These are phyloP conservation scores for Solanum dulcamara DNA, from an alignment of 257 asterid species.

Conservation along the genomic window DNA sequence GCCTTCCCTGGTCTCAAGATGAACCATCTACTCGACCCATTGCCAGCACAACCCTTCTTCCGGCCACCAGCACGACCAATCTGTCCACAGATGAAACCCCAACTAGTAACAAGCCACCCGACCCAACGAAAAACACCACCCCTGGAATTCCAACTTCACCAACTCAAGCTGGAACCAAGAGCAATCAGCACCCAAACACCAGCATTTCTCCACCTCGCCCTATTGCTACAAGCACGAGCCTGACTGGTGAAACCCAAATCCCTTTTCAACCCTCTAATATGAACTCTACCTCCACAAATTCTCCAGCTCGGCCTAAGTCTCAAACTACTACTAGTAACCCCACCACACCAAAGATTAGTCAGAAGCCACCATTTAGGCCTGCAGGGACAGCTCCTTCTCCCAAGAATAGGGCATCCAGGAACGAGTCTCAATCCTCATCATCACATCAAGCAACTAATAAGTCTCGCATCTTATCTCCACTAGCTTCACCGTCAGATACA, in stretches of 20 bases:
- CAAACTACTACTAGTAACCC: neutral
- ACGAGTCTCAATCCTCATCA: neutral
- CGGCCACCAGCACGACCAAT: neutral
- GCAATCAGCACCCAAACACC: neutral
- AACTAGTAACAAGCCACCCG: neutral
- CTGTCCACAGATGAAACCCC: neutral
- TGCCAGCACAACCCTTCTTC: neutral
- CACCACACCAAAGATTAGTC: neutral
- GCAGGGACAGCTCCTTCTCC: conserved; percentile 10
- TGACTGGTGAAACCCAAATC: neutral
- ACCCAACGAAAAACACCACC: neutral
- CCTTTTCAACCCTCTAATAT: neutral
- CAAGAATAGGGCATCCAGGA: conserved; percentile 13
- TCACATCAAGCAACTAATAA: neutral
- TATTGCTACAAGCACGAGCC: neutral
- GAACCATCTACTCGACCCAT: neutral
- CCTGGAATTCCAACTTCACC: neutral
- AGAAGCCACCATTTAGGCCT: conserved; percentile 15
- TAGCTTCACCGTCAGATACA: neutral
- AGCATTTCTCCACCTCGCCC: neutral
- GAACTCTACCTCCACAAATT: neutral
- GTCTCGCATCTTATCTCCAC: neutral
- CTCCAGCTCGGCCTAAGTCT: neutral
- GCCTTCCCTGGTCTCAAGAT: conserved; percentile 27
- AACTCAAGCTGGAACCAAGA: neutral